These are phyloP conservation scores for Viola odorata DNA, from an alignment of 345 rosid species.

Conservation along the genomic window DNA sequence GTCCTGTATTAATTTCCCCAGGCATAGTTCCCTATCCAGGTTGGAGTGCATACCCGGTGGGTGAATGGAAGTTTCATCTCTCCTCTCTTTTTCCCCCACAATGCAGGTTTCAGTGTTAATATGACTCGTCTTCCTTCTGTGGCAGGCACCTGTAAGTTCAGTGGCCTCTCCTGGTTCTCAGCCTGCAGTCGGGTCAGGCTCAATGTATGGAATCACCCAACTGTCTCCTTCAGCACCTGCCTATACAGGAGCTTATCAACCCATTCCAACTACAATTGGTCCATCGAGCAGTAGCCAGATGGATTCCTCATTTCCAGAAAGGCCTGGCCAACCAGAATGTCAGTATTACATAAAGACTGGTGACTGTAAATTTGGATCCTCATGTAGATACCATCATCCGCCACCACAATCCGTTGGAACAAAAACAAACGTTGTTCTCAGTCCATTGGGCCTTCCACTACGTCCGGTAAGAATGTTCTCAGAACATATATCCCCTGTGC, in stretches of 20 bases:
- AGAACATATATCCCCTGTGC: not conserved
- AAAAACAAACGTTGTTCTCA: conserved; percentile 41
- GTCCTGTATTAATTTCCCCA: conserved; percentile 66
- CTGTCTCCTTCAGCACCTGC: conserved; percentile 62
- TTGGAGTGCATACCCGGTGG: conserved; percentile 75
- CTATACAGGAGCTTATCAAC: conserved; percentile 52
- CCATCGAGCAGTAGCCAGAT: conserved; percentile 51
- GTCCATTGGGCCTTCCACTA: conserved; percentile 73
- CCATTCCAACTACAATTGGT: conserved; percentile 37
- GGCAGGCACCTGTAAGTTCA: conserved; percentile 57
- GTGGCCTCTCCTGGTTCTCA: conserved; percentile 53
- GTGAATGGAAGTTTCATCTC: conserved; percentile 11
- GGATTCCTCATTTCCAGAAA: conserved; percentile 68
- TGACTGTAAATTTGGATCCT: conserved; percentile 77
- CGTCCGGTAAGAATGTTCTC: conserved; percentile 50
- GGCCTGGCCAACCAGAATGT: conserved; percentile 88
- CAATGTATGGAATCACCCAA: conserved; percentile 50
- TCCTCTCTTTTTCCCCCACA: not conserved
- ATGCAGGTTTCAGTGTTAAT: not conserved
- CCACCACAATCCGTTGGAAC: conserved; percentile 44
- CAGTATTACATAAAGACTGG: conserved; percentile 82
- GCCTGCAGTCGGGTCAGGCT: conserved; percentile 48
- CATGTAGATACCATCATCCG: conserved; percentile 93
- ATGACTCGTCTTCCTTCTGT: conserved; percentile 4
- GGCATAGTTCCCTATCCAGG: conserved; percentile 62